These are phyloP conservation scores for Vinca major DNA, from an alignment of 305 asterid species.

Conservation along the genomic window DNA sequence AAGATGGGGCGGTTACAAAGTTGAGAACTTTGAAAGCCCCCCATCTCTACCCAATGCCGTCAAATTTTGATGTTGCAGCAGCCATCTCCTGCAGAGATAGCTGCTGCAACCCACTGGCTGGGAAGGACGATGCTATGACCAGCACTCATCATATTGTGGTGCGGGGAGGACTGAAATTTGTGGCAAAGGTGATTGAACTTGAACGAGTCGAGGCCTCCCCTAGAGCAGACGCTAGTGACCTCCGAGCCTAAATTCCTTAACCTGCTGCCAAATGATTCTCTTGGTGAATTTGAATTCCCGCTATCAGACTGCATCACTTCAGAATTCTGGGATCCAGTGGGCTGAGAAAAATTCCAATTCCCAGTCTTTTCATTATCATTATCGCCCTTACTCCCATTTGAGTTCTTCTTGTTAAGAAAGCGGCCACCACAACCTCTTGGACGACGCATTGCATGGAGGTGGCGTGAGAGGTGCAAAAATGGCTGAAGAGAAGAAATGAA, in stretches of 20 bases:
- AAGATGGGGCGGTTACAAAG: slow-evolving; percentile 22
- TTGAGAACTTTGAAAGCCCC: slow-evolving; percentile 14
- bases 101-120: slow-evolving; percentile 34
- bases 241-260: slow-evolving; percentile 27
- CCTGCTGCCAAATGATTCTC: slow-evolving; percentile 25
- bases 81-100: slow-evolving; percentile 15
- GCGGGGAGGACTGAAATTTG: slow-evolving; percentile 26
- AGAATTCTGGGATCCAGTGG: slow-evolving; percentile 32
- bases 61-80: slow-evolving; percentile 46
- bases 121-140: slow-evolving; percentile 32
- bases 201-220: slow-evolving; percentile 31
- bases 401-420: slow-evolving; percentile 54
- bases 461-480: slow-evolving; percentile 78
- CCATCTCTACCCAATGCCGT: slow-evolving; percentile 12
- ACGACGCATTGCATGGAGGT: slow-evolving; percentile 82
- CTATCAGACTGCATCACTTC: slow-evolving; percentile 42
- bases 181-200: slow-evolving; percentile 24
- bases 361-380: slow-evolving; percentile 8
- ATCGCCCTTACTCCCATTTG: slow-evolving; percentile 13
- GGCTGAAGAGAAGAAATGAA: slow-evolving; percentile 37
- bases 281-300: slow-evolving; percentile 23
- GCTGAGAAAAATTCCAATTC: slow-evolving; percentile 11
- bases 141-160: slow-evolving; percentile 20
- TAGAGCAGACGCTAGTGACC: slow-evolving; percentile 26
- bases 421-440: slow-evolving; percentile 93